Evolutionary conservation across 495 filamentous ascomycete species (phyloP), one percentile per base, ranked within the genome.

Genomic region (Ramalina intermedia): DNA sequence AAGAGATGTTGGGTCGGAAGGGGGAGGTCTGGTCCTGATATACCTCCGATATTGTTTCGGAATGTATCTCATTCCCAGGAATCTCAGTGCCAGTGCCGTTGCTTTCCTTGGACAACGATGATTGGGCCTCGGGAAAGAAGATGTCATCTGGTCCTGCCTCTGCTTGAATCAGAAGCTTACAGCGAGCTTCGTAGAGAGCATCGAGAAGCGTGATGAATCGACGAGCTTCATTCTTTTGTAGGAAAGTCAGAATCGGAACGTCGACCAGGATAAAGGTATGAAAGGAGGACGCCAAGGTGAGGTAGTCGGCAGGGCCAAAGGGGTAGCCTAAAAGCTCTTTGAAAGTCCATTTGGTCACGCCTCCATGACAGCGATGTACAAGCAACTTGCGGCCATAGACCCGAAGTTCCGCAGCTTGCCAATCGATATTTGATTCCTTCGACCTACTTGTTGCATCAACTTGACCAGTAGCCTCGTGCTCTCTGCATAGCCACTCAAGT

Each of bases 131-230:
- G 0, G 80, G 81, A 60, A 86, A 85, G 68, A 85, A 84, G 6
- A 84, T 60, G 7, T 75, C 69, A 51, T 84, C 83, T 1, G 80
- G 80, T 1, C 68, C 73, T 4, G 70, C 70, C 16, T 62, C 70
- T 20, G 77, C 78, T 5, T 65, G 64, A 37, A 85, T 65, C 7
- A 79, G 50, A 6, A 85, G 67, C 48, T 81, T 80, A 59, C 81
- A 83, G 6, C 73, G 68, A 2, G 77, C 73, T 61, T 85, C 83
- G 61, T 85, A 85, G 6, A 85, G 63, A 1, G 81, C 79, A 50
- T 86, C 80, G 6, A 85, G 65, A 7, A 85, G 64, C 3, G 81
- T 85, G 57, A 85, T 85, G 61, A 86, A 72, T 7, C 82, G 64
- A 14, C 81, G 65, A 0, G 81, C 82, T 63, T 85, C 81, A 60